These are phyloP conservation scores for Domatiomyces catenatus DNA, from an alignment of 2,329 filamentous ascomycete species.

Conservation along the genomic window DNA sequence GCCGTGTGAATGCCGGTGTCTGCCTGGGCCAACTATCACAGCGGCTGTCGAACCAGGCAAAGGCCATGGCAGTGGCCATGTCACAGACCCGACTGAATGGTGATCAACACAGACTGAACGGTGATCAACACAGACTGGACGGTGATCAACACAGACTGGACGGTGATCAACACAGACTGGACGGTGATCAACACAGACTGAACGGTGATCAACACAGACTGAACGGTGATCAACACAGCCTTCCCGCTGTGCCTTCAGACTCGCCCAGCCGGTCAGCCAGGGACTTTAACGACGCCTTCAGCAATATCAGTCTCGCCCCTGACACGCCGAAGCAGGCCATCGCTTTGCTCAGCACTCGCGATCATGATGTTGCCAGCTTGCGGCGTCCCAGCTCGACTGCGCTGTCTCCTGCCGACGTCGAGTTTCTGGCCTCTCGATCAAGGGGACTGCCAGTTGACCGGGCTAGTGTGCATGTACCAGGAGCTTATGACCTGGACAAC, in stretches of 20 bases:
- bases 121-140: background rate
- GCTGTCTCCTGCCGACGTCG: slow-evolving; percentile 11
- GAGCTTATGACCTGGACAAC: slow-evolving; percentile 2
- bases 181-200: too few relatives aligned
- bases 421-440: slow-evolving; percentile 9
- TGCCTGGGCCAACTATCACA: slow-evolving; percentile 24
- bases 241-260: slow-evolving; percentile 3
- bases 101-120: too few relatives aligned
- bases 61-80: slow-evolving; percentile 8
- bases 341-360: slow-evolving; percentile 3
- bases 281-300: slow-evolving; percentile 5
- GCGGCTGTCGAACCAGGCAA: slow-evolving; percentile 15
- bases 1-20: slow-evolving; percentile 22
- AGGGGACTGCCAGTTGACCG: slow-evolving; percentile 1
- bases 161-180: too few relatives aligned
- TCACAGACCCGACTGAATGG: background rate
- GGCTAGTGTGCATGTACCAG: background rate
- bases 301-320: slow-evolving; percentile 4
- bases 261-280: slow-evolving; percentile 10
- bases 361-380: slow-evolving; percentile 8
- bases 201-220: too few relatives aligned
- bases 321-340: background rate
- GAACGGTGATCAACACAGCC: too few relatives aligned
- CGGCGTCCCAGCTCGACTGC: slow-evolving; percentile 12
- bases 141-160: background rate